These are phyloP conservation scores for Golubevia sp. DNA, from an alignment of 1,284 basidiomycete species.

Conservation along the genomic window DNA sequence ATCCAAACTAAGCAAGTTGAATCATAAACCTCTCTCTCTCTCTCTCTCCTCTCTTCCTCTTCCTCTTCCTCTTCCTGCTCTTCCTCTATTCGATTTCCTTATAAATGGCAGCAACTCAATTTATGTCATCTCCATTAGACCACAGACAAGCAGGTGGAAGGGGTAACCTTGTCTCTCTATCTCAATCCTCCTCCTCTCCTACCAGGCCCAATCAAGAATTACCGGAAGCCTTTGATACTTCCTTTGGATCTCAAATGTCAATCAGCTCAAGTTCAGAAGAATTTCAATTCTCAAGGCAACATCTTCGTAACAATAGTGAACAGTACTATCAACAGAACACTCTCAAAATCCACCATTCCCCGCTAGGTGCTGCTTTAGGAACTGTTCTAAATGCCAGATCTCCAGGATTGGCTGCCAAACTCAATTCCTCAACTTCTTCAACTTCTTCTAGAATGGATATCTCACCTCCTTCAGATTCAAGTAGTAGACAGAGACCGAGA, in stretches of 20 bases:
- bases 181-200: conserved; percentile 29
- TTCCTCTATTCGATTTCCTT: background rate
- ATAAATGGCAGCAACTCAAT: conserved; percentile 15
- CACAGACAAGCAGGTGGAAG: too few relatives aligned
- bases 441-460: conserved; percentile 40
- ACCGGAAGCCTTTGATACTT: conserved; percentile 38
- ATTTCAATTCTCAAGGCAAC: conserved; percentile 10
- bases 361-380: conserved; percentile 35
- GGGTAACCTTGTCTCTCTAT: too few relatives aligned
- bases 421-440: conserved; percentile 33
- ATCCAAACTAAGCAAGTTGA: too few relatives aligned
- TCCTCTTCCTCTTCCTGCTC: background rate
- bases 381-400: conserved; percentile 36
- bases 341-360: background rate
- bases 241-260: conserved; percentile 59
- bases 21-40: too few relatives aligned
- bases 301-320: conserved; percentile 18
- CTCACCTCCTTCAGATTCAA: conserved; percentile 21
- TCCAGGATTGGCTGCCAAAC: conserved; percentile 36
- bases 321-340: conserved; percentile 6
- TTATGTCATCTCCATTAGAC: conserved; percentile 27
- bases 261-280: conserved; percentile 48
- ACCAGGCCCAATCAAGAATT: conserved; percentile 32
- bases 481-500: too few relatives aligned
- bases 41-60: too few relatives aligned